Conservation (phyloP, 768 basidiomycete genomes). For the Paxillus rubicundulus region DNA sequence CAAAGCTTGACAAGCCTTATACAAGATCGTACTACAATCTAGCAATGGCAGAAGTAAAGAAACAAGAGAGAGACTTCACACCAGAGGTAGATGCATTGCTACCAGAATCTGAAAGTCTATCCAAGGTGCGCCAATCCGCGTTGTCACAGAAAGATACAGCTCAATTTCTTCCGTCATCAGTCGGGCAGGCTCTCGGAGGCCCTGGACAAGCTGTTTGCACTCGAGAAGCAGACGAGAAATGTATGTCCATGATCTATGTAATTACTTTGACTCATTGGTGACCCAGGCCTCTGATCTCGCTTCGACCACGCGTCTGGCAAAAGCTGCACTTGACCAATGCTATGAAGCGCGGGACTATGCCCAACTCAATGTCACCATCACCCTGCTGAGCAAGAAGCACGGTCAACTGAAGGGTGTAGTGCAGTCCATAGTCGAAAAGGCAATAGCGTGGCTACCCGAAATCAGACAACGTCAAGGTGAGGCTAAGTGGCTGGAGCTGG, state of each 20-base stretch:
- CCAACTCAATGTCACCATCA: slow-evolving; percentile 68
- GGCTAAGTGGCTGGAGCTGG: slow-evolving; percentile 80
- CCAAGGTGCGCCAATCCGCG: slow-evolving; percentile 54
- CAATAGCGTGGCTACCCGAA: slow-evolving; percentile 78
- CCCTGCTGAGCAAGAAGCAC: slow-evolving; percentile 86
- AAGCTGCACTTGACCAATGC: slow-evolving; percentile 66
- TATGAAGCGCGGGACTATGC: slow-evolving; percentile 70
- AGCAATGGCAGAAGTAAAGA: slow-evolving; percentile 77
- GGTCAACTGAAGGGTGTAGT: slow-evolving; percentile 91
- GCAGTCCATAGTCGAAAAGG: slow-evolving; percentile 87
- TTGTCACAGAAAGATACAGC: slow-evolving; percentile 4
- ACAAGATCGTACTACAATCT: slow-evolving; percentile 39
- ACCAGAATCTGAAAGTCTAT: slow-evolving; percentile 62
- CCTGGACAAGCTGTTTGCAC: slow-evolving; percentile 79
- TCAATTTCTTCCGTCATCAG: slow-evolving; percentile 39
- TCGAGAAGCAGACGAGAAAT: slow-evolving; percentile 98
- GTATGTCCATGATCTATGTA: slow-evolving; percentile 43
- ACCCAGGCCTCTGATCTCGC: slow-evolving; percentile 83
- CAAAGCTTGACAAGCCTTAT: slow-evolving; percentile 35
- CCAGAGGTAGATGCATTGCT: slow-evolving; percentile 76
- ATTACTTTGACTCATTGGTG: neutral
- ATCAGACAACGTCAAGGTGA: slow-evolving; percentile 65
- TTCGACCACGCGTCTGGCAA: slow-evolving; percentile 87
- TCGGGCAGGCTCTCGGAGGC: slow-evolving; percentile 80
- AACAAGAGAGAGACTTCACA: slow-evolving; percentile 85